Evolutionary conservation across 257 asterid species (phyloP), one percentile per base, ranked within the genome.

Genomic region (Scutellaria galericulata): DNA sequence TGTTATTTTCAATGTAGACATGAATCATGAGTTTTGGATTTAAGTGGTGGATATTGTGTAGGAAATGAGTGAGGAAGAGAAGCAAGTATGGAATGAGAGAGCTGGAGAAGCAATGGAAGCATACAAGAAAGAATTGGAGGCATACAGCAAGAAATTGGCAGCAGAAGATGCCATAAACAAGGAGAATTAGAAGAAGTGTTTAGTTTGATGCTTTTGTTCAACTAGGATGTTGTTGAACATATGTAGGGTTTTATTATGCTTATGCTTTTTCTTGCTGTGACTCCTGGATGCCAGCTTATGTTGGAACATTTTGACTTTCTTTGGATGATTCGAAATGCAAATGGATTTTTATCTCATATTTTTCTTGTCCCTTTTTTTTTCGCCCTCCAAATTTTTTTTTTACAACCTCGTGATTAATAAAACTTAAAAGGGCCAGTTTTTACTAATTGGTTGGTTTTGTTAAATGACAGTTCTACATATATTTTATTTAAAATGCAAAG

Each of bases 51-150:
- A 31, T 39, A 22, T 18, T 42, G 62, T 46, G 70, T 48, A 84
- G 95, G 97, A 94, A 81, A 13, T 91, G 80, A 82, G 80, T 58
- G 92, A 89, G 55, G 90, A 88, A 76, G 96, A 86, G 79, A 94
- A 80, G 79, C 77, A 84, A 81, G 18, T 60, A 1, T 94, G 96
- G 96, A 94, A 88, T 24, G 82, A 72, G 15, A 84, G 76, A 69
- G 99, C 96, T 71, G 90, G 90, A 5, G 86, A 79, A 71, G 85
- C 93, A 14, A 91, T 86, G 97, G 92, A 84, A 37, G 88, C 56
- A 0, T 94, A 91, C 82, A 94, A 89, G 88, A 89, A 87, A 64
- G 99, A 88, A 62, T 7, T 89, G 84, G 97, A 83, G 55, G 92
- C 77, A 11, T 94, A 89, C 74, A 94, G 87, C 78, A 71, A 74